These are phyloP conservation scores for Boletus barrowsii DNA, from an alignment of 768 basidiomycete species.

Conservation along the genomic window DNA sequence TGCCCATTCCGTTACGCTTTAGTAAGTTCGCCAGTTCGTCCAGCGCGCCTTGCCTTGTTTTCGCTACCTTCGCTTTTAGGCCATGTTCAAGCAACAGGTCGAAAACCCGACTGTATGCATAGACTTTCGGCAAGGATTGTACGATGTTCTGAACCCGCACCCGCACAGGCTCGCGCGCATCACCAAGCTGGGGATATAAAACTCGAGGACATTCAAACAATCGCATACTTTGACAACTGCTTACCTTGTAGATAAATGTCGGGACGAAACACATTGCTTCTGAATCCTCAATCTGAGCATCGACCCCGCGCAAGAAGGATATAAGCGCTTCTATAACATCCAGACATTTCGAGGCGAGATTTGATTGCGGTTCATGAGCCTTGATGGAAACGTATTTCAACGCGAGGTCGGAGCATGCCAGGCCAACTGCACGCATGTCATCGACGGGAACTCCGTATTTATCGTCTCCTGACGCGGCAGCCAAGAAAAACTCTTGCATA, in stretches of 20 bases:
- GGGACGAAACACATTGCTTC: conserved; percentile 90
- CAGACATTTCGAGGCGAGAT: conserved; percentile 81
- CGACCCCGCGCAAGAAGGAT: conserved; percentile 65
- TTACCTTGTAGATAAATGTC: conserved; percentile 84
- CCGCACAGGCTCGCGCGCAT: conserved; percentile 81
- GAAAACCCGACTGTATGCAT: conserved; percentile 90
- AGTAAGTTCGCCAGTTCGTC: conserved; percentile 79
- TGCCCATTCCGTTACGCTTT: conserved; percentile 77
- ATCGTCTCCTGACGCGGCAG: conserved; percentile 55
- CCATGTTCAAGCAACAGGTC: conserved; percentile 86
- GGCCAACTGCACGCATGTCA: conserved; percentile 57
- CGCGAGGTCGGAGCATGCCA: conserved; percentile 88
- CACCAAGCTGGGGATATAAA: conserved; percentile 68
- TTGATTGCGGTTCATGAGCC: conserved; percentile 87
- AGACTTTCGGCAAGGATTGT: conserved; percentile 82
- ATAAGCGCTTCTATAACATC: conserved; percentile 82
- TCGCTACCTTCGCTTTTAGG: conserved; percentile 84
- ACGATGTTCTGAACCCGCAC: conserved; percentile 80
- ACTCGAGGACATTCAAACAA: background rate
- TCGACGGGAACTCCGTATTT: conserved; percentile 43
- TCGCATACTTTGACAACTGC: background rate
- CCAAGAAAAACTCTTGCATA: conserved; percentile 73
- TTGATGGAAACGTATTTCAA: conserved; percentile 93
- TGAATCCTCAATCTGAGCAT: conserved; percentile 78
- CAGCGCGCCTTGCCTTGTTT: conserved; percentile 82